Base-by-base conservation (phyloP, 2,329 filamentous ascomycete genomes). In the Sordariomycetes sp. region DNA sequence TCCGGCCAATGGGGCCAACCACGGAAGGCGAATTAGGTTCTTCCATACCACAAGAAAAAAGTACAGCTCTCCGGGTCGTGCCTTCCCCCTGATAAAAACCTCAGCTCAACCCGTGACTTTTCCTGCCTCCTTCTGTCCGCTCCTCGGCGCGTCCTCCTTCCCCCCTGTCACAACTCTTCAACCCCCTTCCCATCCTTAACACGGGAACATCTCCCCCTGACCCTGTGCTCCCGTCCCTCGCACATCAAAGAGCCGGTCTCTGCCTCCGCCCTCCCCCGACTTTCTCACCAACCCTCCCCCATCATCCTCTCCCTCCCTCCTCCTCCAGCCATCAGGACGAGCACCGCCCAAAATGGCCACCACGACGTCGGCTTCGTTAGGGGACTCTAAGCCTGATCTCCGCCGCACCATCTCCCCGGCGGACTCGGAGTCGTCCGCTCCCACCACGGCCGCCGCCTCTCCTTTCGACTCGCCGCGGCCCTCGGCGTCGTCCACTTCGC, bases 401-500 rank as follows among this genome's bases (percentile, higher is more conserved):
- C 2, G 66, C 66, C 57, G 70, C 61, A 12, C 64, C 62, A 24
- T 67, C 68, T 0, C 66, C 67, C 52, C 63, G 52, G 20, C 67
- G 66, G 4, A 67, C 64, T 45, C 66, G 60, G 10, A 69, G 42
- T 25, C 39, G n/a, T 57, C 57, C 52, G 54, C 60, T 7, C 56
- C 60, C 28, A 56, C 59, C 7, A 58, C 82, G 13, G 76, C 79
- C 58, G 73, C 73, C 51, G 79, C 75, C 54, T 83, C 81, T 3
- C 82, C 82, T 28, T 69, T 68, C 58, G 81, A 84, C 65, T 84
- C 81, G 13, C 82, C 82, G 48, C 75, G 78, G 53, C 74, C 66
- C 32, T 86, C 82, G 22, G 76, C 91, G 53, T 97, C 94, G 8
- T 89, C 88, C 45, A 96, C 92, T 3, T 97, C 94, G 3, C 81